A percentile compares a stretch with the other conserved stretches of the same genome.
phyloP scores from a whole-genome alignment of 75 land plant genomes.

The Cupressus sempervirens region DNA sequence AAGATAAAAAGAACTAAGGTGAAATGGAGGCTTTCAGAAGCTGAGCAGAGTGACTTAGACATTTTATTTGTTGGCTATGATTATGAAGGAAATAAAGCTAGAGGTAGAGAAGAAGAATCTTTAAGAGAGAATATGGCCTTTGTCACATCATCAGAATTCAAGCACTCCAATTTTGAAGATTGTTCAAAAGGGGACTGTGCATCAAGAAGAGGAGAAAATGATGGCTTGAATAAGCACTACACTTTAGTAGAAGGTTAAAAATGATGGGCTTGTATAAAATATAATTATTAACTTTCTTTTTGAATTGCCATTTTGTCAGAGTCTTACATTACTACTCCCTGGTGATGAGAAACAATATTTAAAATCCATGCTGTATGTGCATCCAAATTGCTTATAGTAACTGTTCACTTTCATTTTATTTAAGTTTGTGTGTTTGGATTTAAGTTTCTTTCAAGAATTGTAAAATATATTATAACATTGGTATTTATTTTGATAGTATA shows the following conservation, averaged over 20 bases:
- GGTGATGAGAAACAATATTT: not conserved
- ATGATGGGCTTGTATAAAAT: too few species aligned
- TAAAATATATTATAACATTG: not conserved
- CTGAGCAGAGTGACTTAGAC: constrained; percentile 1
- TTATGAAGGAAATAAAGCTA: not conserved
- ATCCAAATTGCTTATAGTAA: not conserved
- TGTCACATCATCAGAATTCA: not conserved
- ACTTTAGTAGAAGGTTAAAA: not conserved
- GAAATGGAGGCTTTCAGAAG: constrained; percentile 5
- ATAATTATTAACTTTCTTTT: too few species aligned
- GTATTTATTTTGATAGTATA: not conserved
- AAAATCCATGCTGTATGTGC: not conserved
- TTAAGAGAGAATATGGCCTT: constrained; percentile 1
- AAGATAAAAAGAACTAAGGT: not conserved
- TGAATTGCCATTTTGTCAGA: not conserved
- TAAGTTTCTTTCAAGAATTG: not conserved
- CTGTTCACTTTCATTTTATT: not conserved
- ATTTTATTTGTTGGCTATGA: constrained; percentile 12
- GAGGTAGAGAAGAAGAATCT: constrained; percentile 10
- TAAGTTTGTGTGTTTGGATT: not conserved
- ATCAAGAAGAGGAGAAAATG: not conserved
- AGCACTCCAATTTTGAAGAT: constrained; percentile 4
- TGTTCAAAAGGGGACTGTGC: constrained; percentile 6
- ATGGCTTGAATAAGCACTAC: not conserved
- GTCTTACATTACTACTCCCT: not conserved